phyloP scores from a whole-genome alignment of 139 green algal species.

The Raphidocelis subcapitata region DNA sequence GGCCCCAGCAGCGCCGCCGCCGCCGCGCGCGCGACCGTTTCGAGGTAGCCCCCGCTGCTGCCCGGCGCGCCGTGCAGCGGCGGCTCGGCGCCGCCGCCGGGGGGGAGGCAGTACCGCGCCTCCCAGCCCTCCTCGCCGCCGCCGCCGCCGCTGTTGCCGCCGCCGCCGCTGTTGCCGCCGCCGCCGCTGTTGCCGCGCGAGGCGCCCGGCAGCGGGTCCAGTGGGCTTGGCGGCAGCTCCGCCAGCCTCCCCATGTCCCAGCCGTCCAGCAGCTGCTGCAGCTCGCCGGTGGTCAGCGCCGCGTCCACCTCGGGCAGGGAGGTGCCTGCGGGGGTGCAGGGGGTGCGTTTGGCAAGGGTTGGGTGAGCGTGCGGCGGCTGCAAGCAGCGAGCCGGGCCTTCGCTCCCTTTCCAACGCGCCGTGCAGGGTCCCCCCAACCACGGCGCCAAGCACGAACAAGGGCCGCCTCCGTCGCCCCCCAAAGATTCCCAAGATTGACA shows the following conservation, averaged over 20 bases:
- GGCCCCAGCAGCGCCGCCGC: constrained; percentile 3
- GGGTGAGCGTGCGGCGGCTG: too few relatives aligned
- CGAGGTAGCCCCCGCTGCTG: constrained; percentile 86
- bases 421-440: too few relatives aligned
- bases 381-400: too few relatives aligned
- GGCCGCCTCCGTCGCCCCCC: too few relatives aligned
- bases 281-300: constrained; percentile 87
- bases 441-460: too few relatives aligned
- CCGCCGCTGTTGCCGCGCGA: not conserved
- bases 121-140: not conserved
- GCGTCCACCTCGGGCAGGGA: constrained; percentile 82
- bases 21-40: constrained; percentile 46
- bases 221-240: not conserved
- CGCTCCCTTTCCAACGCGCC: too few relatives aligned
- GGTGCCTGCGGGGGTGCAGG: constrained; percentile 37
- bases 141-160: not conserved
- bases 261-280: constrained; percentile 78
- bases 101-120: not conserved
- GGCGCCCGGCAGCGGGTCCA: not conserved
- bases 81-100: not conserved
- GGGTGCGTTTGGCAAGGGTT: too few relatives aligned
- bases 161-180: not conserved
- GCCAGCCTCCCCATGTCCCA: not conserved
- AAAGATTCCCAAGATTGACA: too few relatives aligned
- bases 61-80: constrained; percentile 51